Base-by-base conservation (phyloP, 352 stramenopile genomes). In the Globisporangium splendens region DNA sequence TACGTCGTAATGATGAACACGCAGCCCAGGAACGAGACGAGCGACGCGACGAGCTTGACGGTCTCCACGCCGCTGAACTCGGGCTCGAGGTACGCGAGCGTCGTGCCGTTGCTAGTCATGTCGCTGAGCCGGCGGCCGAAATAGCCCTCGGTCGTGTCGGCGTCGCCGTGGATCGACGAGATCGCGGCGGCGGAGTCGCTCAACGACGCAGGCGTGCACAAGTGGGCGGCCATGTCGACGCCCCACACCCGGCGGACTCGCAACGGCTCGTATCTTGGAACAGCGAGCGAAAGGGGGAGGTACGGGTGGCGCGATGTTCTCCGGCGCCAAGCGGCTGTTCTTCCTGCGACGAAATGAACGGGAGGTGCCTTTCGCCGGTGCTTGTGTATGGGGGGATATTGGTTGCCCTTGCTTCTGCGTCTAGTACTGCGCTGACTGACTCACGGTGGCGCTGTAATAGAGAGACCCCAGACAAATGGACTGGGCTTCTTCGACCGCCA, bases 1-100 rank as follows among this genome's bases (percentile, higher is more conserved):
- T 93, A 95, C 33, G 77, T 90, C 44, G 78, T 63, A 58, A 95
- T 75, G 50, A 95, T 83, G 54, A 93, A 83, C 14, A 87, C 61
- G 59, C 85, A 93, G 50, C 80, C 80, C 41, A 91, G 59, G 21
- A 95, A 55, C 3, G 86, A 95, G 2, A 88, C 57, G 22, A 89
- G 63, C 63, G 85, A 85, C 50, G 73, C 72, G 28, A 71, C 62
- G n/a, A 80, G 78, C 54, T 80, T 76, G 31, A 92, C 64, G n/a
- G 68, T 75, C 24, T 72, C 56, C 1, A 68, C 83, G 46, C 79
- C 73, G n/a, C 52, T 42, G 48, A 92, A 90, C 61, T 90, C 83
- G 20, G 24, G 53, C 56, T 89, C 66, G 8, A 84, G 71, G 50
- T 68, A 51, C 44, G 69, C 20, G 10, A 21, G 22, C 4, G 18